A percentile compares a stretch with the other conserved stretches of the same genome.
Conservation (phyloP, 768 basidiomycete species). For the Hypholoma sublateritium region DNA sequence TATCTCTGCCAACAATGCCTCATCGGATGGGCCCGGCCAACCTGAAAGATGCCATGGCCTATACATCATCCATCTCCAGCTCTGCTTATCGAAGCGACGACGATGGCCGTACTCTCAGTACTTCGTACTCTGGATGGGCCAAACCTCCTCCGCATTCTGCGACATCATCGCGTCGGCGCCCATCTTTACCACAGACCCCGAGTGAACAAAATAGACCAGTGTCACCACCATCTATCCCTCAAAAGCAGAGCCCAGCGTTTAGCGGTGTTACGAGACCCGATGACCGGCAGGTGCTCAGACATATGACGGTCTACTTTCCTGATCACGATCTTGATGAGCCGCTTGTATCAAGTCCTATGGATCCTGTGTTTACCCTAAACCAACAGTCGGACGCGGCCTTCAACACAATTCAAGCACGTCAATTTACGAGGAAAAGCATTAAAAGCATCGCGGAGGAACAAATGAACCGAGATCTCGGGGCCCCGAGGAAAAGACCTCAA, state of each 20-base stretch:
- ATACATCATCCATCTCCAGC: background rate
- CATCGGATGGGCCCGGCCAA: slow-evolving; percentile 7
- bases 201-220: background rate
- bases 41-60: background rate
- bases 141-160: background rate
- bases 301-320: slow-evolving; percentile 85
- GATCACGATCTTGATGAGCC: slow-evolving; percentile 86
- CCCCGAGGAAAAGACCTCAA: slow-evolving; percentile 35
- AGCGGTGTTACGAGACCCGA: slow-evolving; percentile 56
- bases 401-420: slow-evolving; percentile 19
- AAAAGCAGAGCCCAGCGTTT: slow-evolving; percentile 3
- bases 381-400: slow-evolving; percentile 10
- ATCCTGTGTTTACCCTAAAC: background rate
- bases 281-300: slow-evolving; percentile 76
- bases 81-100: background rate
- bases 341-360: slow-evolving; percentile 35
- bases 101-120: background rate
- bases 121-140: background rate
- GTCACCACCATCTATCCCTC: background rate
- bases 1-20: slow-evolving; percentile 3
- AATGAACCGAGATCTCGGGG: slow-evolving; percentile 48
- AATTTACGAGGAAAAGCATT: slow-evolving; percentile 68
- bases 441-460: slow-evolving; percentile 79
- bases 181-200: slow-evolving; percentile 1
- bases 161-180: background rate